Evolutionary conservation across 331 rosid species (phyloP).

Genomic region (Malus hybrid): DNA sequence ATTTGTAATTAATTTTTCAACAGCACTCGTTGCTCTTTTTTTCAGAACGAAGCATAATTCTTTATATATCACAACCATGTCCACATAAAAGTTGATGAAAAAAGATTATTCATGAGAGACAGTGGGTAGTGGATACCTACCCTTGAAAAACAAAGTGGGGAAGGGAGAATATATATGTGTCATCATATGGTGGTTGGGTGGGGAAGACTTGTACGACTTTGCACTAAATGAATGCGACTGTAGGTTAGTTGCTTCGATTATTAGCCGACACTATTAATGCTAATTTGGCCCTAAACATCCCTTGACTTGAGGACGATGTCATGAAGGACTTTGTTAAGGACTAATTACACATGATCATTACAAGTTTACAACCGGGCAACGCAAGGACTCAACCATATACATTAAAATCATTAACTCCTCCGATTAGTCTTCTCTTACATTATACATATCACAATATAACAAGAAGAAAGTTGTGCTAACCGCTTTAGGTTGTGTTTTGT

Average conservation of each 20-base stretch:
- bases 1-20: no score
- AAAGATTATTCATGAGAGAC: background rate
- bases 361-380: background rate
- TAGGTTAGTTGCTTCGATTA: conserved; percentile 21
- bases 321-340: conserved; percentile 10
- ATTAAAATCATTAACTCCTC: background rate
- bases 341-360: background rate
- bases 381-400: no score
- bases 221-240: conserved; percentile 8
- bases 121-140: background rate
- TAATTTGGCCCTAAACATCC: conserved; percentile 2
- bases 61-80: background rate
- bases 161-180: background rate
- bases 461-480: background rate
- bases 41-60: no score
- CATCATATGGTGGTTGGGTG: background rate
- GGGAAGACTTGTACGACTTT: conserved; percentile 9
- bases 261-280: conserved; percentile 30
- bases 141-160: background rate
- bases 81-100: background rate
- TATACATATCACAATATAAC: background rate
- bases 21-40: no score
- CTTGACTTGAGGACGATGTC: conserved; percentile 12
- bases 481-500: background rate
- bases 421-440: background rate